Base-by-base conservation (phyloP, 768 basidiomycete species). In the Daedaleopsis sinensis region DNA sequence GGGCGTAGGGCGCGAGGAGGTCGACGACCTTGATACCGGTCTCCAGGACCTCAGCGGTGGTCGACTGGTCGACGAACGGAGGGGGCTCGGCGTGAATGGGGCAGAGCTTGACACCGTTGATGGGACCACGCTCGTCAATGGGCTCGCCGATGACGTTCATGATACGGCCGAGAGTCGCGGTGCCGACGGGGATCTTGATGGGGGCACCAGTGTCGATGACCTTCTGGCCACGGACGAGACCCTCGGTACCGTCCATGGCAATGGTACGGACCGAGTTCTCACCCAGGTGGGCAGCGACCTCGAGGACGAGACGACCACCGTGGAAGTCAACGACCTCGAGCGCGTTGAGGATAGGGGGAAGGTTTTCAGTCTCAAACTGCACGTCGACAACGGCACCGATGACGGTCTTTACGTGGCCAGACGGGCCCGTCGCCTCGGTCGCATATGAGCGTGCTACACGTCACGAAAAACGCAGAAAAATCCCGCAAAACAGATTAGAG, bases 141-240 rank as follows among this genome's bases (percentile, higher is more conserved):
- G 97, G 95, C 77, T 98, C 96, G 72, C 97, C 97, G 80, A 99
- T 98, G 79, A 99, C 97, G 80, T 98, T 99, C 94, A 99, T 98
- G 85, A 99, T 99, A 73, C 97, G 94, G 52, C 97, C 97, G 61
- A 99, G 89, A 59, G 93, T 96, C 60, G 85, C 93, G 63, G 86
- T 86, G 65, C 97, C 97, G 72, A 99, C 97, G 68, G 97, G 97
- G 65, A 99, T 93, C 79, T 84, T 84, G 79, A 99, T 99, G 77
- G 97, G 97, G 53, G 89, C 82, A 75, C 97, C 97, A 42, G 96
- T 97, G 80, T 98, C 97, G 72, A 97, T 73, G 72, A 98, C 97
- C 82, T 89, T 94, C 77, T 96, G 92, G 52, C 97, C 97, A 79
- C 97, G 95, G 67, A 99, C 96, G 73, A 99, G 93, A 92, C 97